Evolutionary conservation across 2,329 filamentous ascomycete genomes (phyloP), one percentile per base, ranked within the genome.

Genomic region (Lasiodiplodia sp.): DNA sequence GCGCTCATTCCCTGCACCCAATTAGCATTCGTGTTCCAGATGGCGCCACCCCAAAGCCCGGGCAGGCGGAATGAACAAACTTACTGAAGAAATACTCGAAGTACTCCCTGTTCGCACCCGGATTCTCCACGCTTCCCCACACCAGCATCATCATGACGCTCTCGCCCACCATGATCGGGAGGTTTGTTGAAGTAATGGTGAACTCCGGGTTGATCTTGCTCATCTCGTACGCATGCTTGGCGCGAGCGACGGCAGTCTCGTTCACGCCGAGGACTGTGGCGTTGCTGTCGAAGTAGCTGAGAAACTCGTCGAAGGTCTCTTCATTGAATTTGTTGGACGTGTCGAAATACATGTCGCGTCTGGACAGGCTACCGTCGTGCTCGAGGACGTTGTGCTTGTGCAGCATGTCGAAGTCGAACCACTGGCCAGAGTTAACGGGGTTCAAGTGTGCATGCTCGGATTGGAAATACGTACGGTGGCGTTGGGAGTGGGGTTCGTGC

Each of bases 321-420:
- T 69, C 62, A 44, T 74, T 69, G 52, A 75, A 72, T 4, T 67
- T 23, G 56, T 74, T 72, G 21, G 70, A 68, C 6, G 16, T 31
- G 57, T 62, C 40, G 40, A 62, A 47, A 40, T 47, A 21, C 57
- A 49, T 49, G 60, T 76, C 75, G 53, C 68, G 60, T 8, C 78
- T 72, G 0, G 72, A 73, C 1, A 80, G 72, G 8, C 74, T 77
- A 28, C 71, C 77, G 65, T 81, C 79, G 64, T 80, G 78, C 70
- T 80, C 79, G 25, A 80, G 72, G 2, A 71, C 70, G 40, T 75
- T 73, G 71, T 80, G 79, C 31, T 72, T 74, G n/a, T 72, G 71
- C 0, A 80, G 67, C 56, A 79, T 73, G 34, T 76, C 74, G 10
- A 80, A 73, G 63, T 75, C 72, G 55, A 79, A 74, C n/a, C 63